phyloP scores from a whole-genome alignment of 2,329 filamentous ascomycete genomes.

The Arthrobotrys megalospora region DNA sequence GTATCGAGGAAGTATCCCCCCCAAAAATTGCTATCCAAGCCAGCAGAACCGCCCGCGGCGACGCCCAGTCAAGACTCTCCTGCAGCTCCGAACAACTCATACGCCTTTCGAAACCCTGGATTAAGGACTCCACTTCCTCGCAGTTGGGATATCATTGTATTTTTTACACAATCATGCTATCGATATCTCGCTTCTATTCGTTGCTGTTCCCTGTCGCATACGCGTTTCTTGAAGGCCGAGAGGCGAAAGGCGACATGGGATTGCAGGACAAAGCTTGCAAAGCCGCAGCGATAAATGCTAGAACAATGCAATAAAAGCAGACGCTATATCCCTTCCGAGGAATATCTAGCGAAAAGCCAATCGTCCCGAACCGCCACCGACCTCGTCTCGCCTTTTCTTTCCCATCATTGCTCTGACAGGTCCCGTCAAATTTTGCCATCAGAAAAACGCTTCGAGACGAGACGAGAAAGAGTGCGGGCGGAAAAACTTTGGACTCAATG shows the following conservation, averaged over 20 bases:
- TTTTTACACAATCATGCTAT: not conserved
- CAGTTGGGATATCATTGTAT: constrained; percentile 14
- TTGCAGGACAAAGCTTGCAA: constrained; percentile 5
- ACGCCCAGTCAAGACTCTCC: constrained; percentile 3
- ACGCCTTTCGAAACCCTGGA: not conserved
- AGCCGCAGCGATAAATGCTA: constrained; percentile 31
- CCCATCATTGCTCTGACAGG: not conserved
- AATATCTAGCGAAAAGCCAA: constrained; percentile 47
- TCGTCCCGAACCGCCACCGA: constrained; percentile 31
- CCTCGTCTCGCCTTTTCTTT: constrained; percentile 21
- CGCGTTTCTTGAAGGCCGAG: constrained; percentile 31
- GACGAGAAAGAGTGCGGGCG: not conserved
- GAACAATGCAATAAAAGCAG: constrained; percentile 26
- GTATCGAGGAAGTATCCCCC: not conserved
- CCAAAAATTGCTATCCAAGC: constrained; percentile 8
- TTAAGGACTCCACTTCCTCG: constrained; percentile 23
- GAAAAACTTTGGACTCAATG: not conserved
- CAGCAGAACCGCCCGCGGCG: constrained; percentile 38
- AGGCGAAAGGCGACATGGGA: constrained; percentile 24
- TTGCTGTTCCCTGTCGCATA: constrained; percentile 22
- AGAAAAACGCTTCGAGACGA: not conserved
- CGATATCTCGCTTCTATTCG: constrained; percentile 38
- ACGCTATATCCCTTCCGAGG: constrained; percentile 39
- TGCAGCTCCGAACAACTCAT: constrained; percentile 40
- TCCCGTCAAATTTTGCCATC: not conserved